These are phyloP conservation scores for Globisporangium iwayamae DNA, from an alignment of 352 stramenopile species.

Conservation along the genomic window DNA sequence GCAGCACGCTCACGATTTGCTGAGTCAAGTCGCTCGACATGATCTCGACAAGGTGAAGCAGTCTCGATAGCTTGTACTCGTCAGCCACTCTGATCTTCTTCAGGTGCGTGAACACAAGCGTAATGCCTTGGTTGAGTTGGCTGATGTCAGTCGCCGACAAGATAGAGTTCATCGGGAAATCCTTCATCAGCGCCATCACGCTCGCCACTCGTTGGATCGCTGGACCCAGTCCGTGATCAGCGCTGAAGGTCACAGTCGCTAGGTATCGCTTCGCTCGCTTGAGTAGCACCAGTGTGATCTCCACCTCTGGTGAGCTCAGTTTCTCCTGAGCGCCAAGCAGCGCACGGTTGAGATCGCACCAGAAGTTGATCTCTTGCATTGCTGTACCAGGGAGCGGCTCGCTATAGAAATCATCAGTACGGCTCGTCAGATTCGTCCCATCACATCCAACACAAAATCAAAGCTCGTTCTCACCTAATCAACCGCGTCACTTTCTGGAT, in stretches of 20 bases:
- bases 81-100: constrained; percentile 90
- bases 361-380: constrained; percentile 96
- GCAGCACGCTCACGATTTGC: constrained; percentile 76
- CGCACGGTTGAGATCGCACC: constrained; percentile 89
- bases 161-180: constrained; percentile 92
- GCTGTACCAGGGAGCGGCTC: constrained; percentile 84
- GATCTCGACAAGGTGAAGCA: constrained; percentile 80
- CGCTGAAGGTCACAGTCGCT: constrained; percentile 88
- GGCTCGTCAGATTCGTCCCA: background rate
- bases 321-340: constrained; percentile 85
- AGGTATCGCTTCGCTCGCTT: constrained; percentile 91
- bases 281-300: constrained; percentile 88
- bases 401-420: constrained; percentile 14
- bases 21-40: constrained; percentile 85
- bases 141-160: constrained; percentile 84
- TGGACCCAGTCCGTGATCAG: constrained; percentile 84
- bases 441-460: background rate
- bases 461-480: constrained; percentile 37
- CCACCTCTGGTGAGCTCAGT: constrained; percentile 85
- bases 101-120: constrained; percentile 82
- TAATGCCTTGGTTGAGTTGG: constrained; percentile 79
- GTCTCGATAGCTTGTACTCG: constrained; percentile 82
- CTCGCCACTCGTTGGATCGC: constrained; percentile 85
- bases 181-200: constrained; percentile 92
- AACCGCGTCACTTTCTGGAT: constrained; percentile 93